phyloP scores from a whole-genome alignment of 140 eudicot genomes.

The Flaveria floridana region DNA sequence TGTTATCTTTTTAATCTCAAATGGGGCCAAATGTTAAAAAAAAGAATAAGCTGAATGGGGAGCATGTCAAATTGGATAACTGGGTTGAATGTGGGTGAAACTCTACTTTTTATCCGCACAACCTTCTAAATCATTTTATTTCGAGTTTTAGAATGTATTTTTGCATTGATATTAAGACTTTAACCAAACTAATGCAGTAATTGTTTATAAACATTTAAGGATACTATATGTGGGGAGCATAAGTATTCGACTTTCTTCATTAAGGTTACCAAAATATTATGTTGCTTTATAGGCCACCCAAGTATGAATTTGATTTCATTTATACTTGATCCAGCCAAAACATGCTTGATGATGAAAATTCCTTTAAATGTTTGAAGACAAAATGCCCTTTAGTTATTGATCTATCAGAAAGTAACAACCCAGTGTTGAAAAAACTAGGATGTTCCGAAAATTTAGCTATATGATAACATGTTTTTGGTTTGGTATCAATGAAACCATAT shows the following conservation, averaged over 20 bases:
- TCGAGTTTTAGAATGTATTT: background rate
- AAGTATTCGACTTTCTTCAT: background rate
- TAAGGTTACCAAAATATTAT: background rate
- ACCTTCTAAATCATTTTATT: background rate
- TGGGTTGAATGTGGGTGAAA: background rate
- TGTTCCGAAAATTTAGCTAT: background rate
- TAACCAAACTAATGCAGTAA: background rate
- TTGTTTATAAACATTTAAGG: background rate
- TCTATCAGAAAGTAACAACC: background rate
- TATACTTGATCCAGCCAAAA: background rate
- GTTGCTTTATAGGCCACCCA: background rate
- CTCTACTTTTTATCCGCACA: background rate
- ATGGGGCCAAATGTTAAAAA: background rate
- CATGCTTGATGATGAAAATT: background rate
- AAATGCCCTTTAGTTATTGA: background rate
- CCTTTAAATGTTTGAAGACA: background rate
- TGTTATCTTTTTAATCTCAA: background rate
- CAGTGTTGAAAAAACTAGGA: background rate
- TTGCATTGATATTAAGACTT: background rate
- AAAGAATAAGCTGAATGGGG: background rate
- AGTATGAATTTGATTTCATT: background rate
- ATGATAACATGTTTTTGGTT: background rate
- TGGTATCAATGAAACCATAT: background rate
- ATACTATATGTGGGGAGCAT: background rate
- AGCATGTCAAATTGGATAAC: background rate